Evolutionary conservation across 2,329 filamentous ascomycete genomes (phyloP).

Genomic region (Botrytis sinoallii): DNA sequence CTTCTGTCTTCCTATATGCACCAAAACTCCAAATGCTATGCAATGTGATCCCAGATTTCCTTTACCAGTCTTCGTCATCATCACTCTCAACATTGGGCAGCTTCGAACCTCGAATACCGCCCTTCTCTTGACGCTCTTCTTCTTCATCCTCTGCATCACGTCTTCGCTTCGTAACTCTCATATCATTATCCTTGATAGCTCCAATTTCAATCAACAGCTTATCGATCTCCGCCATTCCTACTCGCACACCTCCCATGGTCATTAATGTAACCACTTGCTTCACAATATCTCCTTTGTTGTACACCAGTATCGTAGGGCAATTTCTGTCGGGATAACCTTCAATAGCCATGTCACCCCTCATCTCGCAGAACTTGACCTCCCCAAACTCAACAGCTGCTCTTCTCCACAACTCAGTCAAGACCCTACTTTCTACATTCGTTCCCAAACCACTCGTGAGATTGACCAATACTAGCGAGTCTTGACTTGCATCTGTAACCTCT

Average conservation of each 20-base stretch:
- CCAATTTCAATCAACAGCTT: conserved; percentile 77
- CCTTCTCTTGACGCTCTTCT: conserved; percentile 34
- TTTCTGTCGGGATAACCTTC: conserved; percentile 95
- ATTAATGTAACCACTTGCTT: conserved; percentile 88
- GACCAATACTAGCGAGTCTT: conserved; percentile 67
- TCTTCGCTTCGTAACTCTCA: conserved; percentile 55
- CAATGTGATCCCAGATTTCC: conserved; percentile 5
- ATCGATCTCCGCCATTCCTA: conserved; percentile 73
- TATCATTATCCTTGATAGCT: conserved; percentile 73
- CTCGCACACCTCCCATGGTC: conserved; percentile 70
- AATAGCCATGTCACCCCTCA: conserved; percentile 86
- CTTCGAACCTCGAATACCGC: conserved; percentile 33
- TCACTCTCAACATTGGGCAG: conserved; percentile 37
- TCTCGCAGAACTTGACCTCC: conserved; percentile 97
- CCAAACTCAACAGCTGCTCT: conserved; percentile 81
- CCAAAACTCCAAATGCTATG: conserved; percentile 19
- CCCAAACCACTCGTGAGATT: conserved; percentile 76
- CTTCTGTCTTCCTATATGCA: conserved; percentile 1
- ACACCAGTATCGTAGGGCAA: conserved; percentile 89
- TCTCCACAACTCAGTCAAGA: conserved; percentile 82
- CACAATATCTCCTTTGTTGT: conserved; percentile 87
- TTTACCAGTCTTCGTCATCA: conserved; percentile 42
- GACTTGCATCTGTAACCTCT: conserved; percentile 88
- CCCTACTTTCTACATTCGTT: conserved; percentile 78
- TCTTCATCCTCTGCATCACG: conserved; percentile 35